Evolutionary conservation across 768 basidiomycete species (phyloP).

Genomic region (Strobilomyces echinocephalus): DNA sequence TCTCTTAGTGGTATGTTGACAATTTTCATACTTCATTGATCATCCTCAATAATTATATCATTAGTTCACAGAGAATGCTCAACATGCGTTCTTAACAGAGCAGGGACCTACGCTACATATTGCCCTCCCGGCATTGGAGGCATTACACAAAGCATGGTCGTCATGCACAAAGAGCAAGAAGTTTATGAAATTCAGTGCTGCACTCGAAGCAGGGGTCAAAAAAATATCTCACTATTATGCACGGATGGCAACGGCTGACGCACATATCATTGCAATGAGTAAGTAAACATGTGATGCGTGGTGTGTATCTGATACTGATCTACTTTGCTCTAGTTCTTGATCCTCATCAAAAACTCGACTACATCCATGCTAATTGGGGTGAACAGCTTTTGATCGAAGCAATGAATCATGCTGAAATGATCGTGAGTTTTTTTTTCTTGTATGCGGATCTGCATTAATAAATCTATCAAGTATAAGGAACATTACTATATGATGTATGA

Average conservation of each 20-base stretch:
- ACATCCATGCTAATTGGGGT: too few species aligned
- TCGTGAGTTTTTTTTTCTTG: too few species aligned
- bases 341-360: too few species aligned
- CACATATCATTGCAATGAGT: slow-evolving; percentile 8
- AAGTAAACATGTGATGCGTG: neutral
- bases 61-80: slow-evolving; percentile 1
- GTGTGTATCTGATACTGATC: too few species aligned
- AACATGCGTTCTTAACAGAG: slow-evolving; percentile 5
- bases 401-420: too few species aligned
- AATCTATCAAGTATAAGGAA: too few species aligned
- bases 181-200: neutral
- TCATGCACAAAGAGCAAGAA: neutral
- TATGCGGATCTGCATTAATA: too few species aligned
- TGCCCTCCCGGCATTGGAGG: neutral
- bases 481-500: too few species aligned
- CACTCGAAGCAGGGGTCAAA: neutral
- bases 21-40: neutral
- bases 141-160: slow-evolving; percentile 7
- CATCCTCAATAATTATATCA: too few species aligned
- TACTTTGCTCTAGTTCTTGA: too few species aligned
- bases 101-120: neutral
- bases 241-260: neutral
- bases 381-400: too few species aligned
- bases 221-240: slow-evolving; percentile 6
- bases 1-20: neutral